Evolutionary conservation across 73 alveolate genomes (phyloP), one percentile per base, ranked within the genome.

Genomic region (Urostyla sp.): DNA sequence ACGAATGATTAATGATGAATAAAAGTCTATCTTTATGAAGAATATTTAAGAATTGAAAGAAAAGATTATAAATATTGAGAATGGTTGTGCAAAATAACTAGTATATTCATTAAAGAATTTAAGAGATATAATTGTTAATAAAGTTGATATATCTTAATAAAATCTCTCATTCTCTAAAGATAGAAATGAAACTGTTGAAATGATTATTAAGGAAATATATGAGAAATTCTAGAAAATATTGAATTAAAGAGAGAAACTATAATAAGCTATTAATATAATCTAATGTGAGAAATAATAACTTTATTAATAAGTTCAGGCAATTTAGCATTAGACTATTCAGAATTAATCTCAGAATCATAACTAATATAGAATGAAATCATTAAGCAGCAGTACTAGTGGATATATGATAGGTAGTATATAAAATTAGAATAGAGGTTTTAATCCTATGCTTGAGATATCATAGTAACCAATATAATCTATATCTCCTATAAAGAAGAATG

Each of bases 221-320:
- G 15, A 15, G 7, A 69, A 69, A 23, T 38, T 46, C 20, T 34
- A 49, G 27, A 23, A 49, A n/a, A 1, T 46, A 5, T 52, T 69
- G 3, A 69, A 69, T 27, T 54, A 69, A 32, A 69, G 83, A 49
- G 83, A 69, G 31, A 69, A 69, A 18, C 23, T 69, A n/a, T 69
- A 69, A 34, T 46, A 49, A 49, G 83, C 83, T 46, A 55, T 69
- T 2, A 69, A 69, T 49, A 43, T 48, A 2, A n/a, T 69, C 6
- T 28, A 69, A 49, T 34, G 83, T 49, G 83, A 69, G n/a, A 69
- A 69, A 34, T 46, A 66, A 26, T 26, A 35, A 21, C 21, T 58
- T 35, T 58, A 7, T 27, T 4, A 15, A 26, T 23, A 54, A 21
- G 32, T 31, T 32, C 54, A 58, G 54, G 31, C 24, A 54, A 13